Percentiles rank a stretch among this genome's conserved stretches.
Conservation (phyloP, 306 rosid genomes). For the Geum urbanum region DNA sequence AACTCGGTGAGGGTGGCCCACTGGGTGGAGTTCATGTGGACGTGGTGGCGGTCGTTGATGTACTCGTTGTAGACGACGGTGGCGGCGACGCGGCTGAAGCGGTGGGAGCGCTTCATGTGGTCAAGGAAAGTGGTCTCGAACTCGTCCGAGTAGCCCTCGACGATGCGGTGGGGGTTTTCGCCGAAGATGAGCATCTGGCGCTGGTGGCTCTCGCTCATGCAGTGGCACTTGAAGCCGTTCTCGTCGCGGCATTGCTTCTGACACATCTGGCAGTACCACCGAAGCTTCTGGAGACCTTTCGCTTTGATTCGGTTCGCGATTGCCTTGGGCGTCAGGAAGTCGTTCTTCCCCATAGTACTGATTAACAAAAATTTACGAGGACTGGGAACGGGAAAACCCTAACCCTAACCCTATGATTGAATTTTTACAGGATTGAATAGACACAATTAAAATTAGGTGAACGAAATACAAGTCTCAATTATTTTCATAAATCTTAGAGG, state of each 20-base stretch:
- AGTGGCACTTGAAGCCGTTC: slow-evolving; percentile 91
- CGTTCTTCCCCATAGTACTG: slow-evolving; percentile 72
- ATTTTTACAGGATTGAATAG: background rate
- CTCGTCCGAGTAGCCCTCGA: slow-evolving; percentile 81
- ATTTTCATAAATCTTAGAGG: background rate
- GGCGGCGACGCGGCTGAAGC: slow-evolving; percentile 85
- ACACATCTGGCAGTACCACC: slow-evolving; percentile 99
- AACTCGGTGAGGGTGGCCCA: slow-evolving; percentile 89
- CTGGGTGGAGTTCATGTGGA: slow-evolving; percentile 81
- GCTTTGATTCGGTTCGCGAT: slow-evolving; percentile 90
- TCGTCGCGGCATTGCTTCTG: slow-evolving; percentile 95
- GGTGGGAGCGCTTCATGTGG: slow-evolving; percentile 85
- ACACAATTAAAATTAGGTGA: background rate
- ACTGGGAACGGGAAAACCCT: background rate
- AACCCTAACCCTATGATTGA: background rate
- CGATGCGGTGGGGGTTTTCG: slow-evolving; percentile 59
- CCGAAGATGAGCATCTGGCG: slow-evolving; percentile 91
- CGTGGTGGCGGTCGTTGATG: slow-evolving; percentile 70
- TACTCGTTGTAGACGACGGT: slow-evolving; percentile 90
- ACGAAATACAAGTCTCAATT: background rate
- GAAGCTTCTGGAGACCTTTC: slow-evolving; percentile 88
- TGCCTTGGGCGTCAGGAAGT: slow-evolving; percentile 80
- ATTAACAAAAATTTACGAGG: too few species aligned
- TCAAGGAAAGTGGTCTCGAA: slow-evolving; percentile 67
- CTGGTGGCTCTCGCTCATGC: slow-evolving; percentile 86